phyloP scores from a whole-genome alignment of 2,329 filamentous ascomycete species.

The Trichophyton schoenleinii region DNA sequence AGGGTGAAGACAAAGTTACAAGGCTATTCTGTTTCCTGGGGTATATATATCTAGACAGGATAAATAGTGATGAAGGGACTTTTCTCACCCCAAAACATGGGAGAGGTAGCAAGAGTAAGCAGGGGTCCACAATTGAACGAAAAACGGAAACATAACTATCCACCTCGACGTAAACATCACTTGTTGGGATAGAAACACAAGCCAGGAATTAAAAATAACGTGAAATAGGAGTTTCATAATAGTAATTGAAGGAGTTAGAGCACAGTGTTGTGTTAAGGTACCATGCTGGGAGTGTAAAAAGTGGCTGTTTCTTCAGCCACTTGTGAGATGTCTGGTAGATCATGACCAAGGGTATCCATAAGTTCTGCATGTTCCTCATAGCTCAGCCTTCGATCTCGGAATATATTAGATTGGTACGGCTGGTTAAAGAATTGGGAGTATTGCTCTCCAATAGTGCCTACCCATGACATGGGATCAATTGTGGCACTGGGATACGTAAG shows the following conservation, averaged over 20 bases:
- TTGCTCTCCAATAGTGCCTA: slow-evolving; percentile 30
- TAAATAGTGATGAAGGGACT: not conserved
- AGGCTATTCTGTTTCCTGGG: not conserved
- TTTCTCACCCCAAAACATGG: not conserved
- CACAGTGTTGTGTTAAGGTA: not conserved
- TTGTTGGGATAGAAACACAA: not conserved
- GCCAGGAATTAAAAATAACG: not conserved
- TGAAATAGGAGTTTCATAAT: not conserved
- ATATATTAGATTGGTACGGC: slow-evolving; percentile 33
- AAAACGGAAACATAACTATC: not conserved
- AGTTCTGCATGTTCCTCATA: slow-evolving; percentile 73
- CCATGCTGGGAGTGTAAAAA: slow-evolving; percentile 24
- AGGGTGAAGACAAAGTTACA: not conserved
- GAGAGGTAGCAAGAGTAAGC: not conserved
- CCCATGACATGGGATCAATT: slow-evolving; percentile 32
- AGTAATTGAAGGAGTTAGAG: not conserved
- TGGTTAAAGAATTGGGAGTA: slow-evolving; percentile 38
- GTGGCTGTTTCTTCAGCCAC: slow-evolving; percentile 30
- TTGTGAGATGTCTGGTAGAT: slow-evolving; percentile 37
- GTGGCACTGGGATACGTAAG: slow-evolving; percentile 25
- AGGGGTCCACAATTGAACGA: not conserved
- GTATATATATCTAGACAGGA: not conserved
- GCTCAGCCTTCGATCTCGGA: slow-evolving; percentile 55
- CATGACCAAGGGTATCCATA: slow-evolving; percentile 60
- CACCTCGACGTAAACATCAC: not conserved